These are phyloP conservation scores for Platismatia glauca DNA, from an alignment of 495 filamentous ascomycete species.

Conservation along the genomic window DNA sequence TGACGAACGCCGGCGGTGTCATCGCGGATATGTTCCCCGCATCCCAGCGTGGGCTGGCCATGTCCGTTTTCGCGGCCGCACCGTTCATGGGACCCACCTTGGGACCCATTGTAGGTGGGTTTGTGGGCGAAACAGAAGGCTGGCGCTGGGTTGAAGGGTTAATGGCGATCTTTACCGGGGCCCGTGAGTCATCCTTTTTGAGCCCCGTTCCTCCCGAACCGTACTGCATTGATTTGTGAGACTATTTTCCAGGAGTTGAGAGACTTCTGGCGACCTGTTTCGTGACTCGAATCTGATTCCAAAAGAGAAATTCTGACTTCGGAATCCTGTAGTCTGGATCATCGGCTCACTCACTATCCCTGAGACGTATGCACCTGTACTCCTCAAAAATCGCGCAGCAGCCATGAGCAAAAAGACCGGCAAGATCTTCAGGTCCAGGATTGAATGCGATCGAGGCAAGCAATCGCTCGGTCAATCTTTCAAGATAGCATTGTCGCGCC, in stretches of 20 bases:
- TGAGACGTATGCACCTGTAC: constrained; percentile 54
- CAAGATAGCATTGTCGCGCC: constrained; percentile 39
- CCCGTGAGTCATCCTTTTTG: too few species aligned
- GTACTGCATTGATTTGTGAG: too few species aligned
- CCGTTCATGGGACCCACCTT: constrained; percentile 64
- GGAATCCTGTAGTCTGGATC: constrained; percentile 54
- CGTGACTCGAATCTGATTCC: too few species aligned
- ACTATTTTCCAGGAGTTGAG: too few species aligned
- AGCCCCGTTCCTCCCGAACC: too few species aligned
- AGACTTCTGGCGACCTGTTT: too few species aligned
- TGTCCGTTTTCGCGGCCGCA: constrained; percentile 54
- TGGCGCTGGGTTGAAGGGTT: constrained; percentile 64
- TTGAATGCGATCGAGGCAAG: constrained; percentile 39
- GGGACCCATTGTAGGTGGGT: constrained; percentile 52
- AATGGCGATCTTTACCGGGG: constrained; percentile 41
- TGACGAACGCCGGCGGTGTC: constrained; percentile 66
- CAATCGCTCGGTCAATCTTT: constrained; percentile 32
- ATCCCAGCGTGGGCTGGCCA: constrained; percentile 53
- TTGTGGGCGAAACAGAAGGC: constrained; percentile 48
- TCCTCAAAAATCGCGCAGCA: constrained; percentile 46
- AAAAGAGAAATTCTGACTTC: too few species aligned
- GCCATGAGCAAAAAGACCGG: constrained; percentile 46
- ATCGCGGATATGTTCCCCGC: constrained; percentile 67
- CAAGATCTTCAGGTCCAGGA: constrained; percentile 45
- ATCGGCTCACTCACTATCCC: constrained; percentile 44